Base-by-base conservation (phyloP, 1,284 basidiomycete species). In the Garcileccinum viscosum region DNA sequence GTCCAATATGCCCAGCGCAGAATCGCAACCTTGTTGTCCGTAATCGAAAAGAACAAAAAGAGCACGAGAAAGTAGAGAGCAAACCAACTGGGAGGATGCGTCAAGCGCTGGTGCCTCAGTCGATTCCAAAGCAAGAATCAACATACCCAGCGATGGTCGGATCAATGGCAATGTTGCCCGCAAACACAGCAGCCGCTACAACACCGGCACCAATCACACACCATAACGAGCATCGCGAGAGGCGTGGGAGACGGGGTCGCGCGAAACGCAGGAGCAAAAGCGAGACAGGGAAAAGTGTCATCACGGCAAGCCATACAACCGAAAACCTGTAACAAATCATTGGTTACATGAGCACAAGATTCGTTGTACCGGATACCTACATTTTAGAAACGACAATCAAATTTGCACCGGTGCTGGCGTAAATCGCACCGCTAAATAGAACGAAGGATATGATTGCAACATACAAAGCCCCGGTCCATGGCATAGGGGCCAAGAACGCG, bases 261-360 rank as follows among this genome's bases (percentile, higher is more conserved):
- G 89, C 90, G 79, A 90, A 90, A 69, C 88, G 88, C 47, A 93
- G 82, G 7, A 92, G 70, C 5, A 93, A 74, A 15, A 89, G 81
- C 2, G 89, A 86, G 22, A 90, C 47, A 0, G 90, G 90, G 72
- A 92, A 93, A 30, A 92, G 77, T 1, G 82, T 76, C 88, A 91
- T 90, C 59, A 91, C 87, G 9, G 84, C 81, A 22, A 92, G 82
- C 88, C 90, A 92, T 4, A 86, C 87, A 15, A 92, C 82, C 3
- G 88, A 86, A 78, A 89, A 90, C 84, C 87, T 87, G 63, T 5
- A 30, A 19, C 44, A 9, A 64, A 30, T 40, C 32, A 62, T 65
- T 50, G 71, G 37, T 19, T 37, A 6, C 8, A 44, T 12, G 42
- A 56, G 37, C n/a, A 15, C 35, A 35, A 61, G 64, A 33, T 27